A percentile compares a stretch with the other conserved stretches of the same genome.
Evolutionary conservation across 1,284 basidiomycete genomes (phyloP).

Genomic region (Sporisorium scitamineum): DNA sequence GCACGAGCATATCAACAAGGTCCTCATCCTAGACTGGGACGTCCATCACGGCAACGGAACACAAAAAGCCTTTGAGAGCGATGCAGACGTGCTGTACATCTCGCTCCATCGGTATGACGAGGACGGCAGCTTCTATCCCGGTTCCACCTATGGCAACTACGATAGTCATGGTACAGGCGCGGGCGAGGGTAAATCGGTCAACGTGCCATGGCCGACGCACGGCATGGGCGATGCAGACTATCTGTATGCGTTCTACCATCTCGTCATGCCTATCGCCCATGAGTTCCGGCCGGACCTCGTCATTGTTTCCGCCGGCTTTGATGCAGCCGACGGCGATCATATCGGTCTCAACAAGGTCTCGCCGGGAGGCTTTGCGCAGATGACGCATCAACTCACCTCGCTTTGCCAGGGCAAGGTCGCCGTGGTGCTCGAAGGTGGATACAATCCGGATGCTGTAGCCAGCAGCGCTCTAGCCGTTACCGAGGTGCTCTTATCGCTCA

Average conservation of each 20-base stretch:
- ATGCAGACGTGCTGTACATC: conserved; percentile 91
- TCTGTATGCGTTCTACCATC: conserved; percentile 91
- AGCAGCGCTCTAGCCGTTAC: conserved; percentile 87
- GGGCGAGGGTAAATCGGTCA: conserved; percentile 85
- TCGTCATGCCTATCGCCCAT: conserved; percentile 96
- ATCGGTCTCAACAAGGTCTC: conserved; percentile 91
- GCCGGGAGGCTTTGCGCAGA: conserved; percentile 95
- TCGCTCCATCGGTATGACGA: conserved; percentile 92
- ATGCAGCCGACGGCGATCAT: conserved; percentile 91
- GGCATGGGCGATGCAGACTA: conserved; percentile 97
- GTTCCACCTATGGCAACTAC: conserved; percentile 86
- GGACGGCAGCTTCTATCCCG: conserved; percentile 84
- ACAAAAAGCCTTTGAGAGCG: conserved; percentile 92
- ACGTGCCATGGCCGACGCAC: conserved; percentile 90
- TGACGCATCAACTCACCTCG: conserved; percentile 95
- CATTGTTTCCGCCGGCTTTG: conserved; percentile 97
- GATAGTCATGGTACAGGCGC: conserved; percentile 85
- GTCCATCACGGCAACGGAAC: conserved; percentile 99
- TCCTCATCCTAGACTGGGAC: conserved; percentile 97
- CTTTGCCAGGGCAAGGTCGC: conserved; percentile 89
- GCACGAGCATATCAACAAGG: conserved; percentile 77
- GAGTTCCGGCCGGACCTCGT: conserved; percentile 97
- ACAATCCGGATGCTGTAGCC: conserved; percentile 90
- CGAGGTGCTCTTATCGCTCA: conserved; percentile 84
- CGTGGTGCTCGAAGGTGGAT: conserved; percentile 97